Conservation (phyloP, 345 rosid species). For the Brassica nigra region DNA sequence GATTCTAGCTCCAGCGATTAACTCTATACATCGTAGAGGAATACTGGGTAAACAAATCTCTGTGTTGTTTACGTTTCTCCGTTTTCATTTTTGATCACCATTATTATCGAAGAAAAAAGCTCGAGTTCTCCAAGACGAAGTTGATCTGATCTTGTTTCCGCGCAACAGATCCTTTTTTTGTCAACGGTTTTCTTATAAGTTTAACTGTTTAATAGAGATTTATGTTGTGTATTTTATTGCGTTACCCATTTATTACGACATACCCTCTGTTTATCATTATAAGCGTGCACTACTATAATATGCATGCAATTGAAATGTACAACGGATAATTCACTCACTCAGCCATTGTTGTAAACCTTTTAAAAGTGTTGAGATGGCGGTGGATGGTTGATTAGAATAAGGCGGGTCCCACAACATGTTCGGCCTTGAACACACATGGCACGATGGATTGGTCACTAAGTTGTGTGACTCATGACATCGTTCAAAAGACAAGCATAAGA, state of each 20-base stretch:
- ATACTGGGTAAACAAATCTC: too few species aligned
- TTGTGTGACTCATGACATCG: constrained; percentile 4
- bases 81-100: too few species aligned
- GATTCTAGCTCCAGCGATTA: too few species aligned
- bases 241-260: too few species aligned
- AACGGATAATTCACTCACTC: constrained; percentile 1
- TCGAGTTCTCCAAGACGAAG: too few species aligned
- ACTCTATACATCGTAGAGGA: too few species aligned
- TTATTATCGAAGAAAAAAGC: too few species aligned
- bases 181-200: too few species aligned
- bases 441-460: background rate
- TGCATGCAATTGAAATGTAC: constrained; percentile 9
- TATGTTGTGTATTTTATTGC: background rate
- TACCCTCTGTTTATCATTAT: too few species aligned
- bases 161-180: background rate
- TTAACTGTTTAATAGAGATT: too few species aligned
- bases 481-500: constrained; percentile 1
- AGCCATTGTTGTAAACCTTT: background rate
- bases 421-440: background rate
- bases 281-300: background rate
- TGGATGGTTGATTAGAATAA: background rate
- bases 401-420: constrained; percentile 5
- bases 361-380: background rate
- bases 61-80: too few species aligned
- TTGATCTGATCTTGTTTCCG: too few species aligned